phyloP scores from a whole-genome alignment of 75 land plant species.

The Pinus tabuliformis region DNA sequence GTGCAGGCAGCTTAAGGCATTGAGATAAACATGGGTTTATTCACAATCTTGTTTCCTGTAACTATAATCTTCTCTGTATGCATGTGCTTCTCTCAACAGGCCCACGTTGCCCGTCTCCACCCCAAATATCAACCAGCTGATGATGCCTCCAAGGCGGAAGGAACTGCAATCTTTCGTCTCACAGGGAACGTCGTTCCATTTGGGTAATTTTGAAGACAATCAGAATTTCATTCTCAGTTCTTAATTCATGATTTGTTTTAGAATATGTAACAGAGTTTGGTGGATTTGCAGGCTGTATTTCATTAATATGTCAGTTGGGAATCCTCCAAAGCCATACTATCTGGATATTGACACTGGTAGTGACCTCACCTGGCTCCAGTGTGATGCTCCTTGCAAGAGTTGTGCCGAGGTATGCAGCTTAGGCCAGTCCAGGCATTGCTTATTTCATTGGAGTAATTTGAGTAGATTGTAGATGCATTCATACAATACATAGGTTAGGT shows the following conservation, averaged over 20 bases:
- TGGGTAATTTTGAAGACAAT: neutral
- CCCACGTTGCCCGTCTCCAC: neutral
- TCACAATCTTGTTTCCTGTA: too few species aligned
- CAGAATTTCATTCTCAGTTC: neutral
- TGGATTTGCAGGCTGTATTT: constrained; percentile 54
- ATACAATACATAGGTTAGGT: neutral
- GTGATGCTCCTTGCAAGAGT: constrained; percentile 80
- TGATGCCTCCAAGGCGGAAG: too few species aligned
- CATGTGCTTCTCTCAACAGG: too few species aligned
- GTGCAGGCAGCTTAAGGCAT: too few species aligned
- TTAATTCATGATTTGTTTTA: neutral
- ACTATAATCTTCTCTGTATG: too few species aligned
- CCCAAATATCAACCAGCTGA: neutral
- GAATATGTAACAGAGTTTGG: neutral
- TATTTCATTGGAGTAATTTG: neutral
- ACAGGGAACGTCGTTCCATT: neutral
- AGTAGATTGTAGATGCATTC: neutral
- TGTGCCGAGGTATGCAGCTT: constrained; percentile 29
- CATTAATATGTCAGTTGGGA: constrained; percentile 51
- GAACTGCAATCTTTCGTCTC: neutral
- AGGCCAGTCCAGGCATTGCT: neutral
- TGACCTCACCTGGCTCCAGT: constrained; percentile 93
- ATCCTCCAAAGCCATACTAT: constrained; percentile 70
- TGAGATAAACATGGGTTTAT: too few species aligned
- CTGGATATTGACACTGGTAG: constrained; percentile 90